Percentiles rank a stretch among this genome's conserved stretches.
These are phyloP conservation scores for Nannizziopsis barbatae DNA, from an alignment of 2,329 filamentous ascomycete genomes.

Conservation along the genomic window DNA sequence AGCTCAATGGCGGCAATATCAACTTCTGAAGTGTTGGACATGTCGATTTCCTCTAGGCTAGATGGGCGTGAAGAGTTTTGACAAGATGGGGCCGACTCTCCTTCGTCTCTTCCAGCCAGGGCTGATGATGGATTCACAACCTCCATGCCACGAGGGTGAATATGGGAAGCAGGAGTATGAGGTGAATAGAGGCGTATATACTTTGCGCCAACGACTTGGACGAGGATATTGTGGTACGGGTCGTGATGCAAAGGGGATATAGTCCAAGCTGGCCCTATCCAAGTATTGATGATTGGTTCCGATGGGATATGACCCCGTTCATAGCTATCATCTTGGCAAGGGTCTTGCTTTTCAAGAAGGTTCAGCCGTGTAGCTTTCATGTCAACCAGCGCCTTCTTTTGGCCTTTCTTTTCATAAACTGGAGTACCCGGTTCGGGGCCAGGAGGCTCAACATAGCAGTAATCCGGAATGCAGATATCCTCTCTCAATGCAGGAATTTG, in stretches of 20 bases:
- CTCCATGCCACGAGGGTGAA: slow-evolving; percentile 32
- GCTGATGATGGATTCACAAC: slow-evolving; percentile 17
- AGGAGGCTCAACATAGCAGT: slow-evolving; percentile 64
- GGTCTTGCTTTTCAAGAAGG: slow-evolving; percentile 8
- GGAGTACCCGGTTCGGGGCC: slow-evolving; percentile 40
- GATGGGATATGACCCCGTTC: slow-evolving; percentile 15
- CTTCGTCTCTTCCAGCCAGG: not conserved
- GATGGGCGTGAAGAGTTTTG: slow-evolving; percentile 33
- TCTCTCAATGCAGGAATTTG: slow-evolving; percentile 67
- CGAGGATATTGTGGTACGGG: slow-evolving; percentile 83
- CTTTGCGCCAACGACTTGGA: slow-evolving; percentile 80
- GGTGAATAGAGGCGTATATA: slow-evolving; percentile 85
- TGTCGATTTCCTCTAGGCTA: slow-evolving; percentile 59
- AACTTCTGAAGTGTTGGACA: slow-evolving; percentile 77
- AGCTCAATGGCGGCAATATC: slow-evolving; percentile 63
- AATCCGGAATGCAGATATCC: slow-evolving; percentile 73
- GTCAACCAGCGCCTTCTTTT: slow-evolving; percentile 24
- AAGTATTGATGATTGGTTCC: slow-evolving; percentile 69
- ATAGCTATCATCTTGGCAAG: slow-evolving; percentile 8
- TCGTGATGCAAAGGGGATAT: slow-evolving; percentile 91
- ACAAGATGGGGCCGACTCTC: slow-evolving; percentile 9
- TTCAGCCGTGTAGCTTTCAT: slow-evolving; percentile 20
- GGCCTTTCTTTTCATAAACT: slow-evolving; percentile 31
- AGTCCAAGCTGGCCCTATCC: slow-evolving; percentile 80
- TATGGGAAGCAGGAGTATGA: slow-evolving; percentile 38